A percentile compares a stretch with the other conserved stretches of the same genome.
Conservation (phyloP, 345 rosid genomes). For the Lepidium didymum region DNA sequence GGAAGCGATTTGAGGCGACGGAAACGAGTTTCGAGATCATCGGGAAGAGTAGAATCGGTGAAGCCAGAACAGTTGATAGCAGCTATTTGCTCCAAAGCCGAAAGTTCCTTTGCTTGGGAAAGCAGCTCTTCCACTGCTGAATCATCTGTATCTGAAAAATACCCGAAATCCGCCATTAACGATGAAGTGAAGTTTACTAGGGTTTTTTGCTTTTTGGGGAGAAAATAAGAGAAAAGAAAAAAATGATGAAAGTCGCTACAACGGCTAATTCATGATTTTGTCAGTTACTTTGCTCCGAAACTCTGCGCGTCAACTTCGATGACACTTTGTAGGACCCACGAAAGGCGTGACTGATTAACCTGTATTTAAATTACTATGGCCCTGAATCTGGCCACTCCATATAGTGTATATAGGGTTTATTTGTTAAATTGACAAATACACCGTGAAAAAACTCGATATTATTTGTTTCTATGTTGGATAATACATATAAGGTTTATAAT, state of each 20-base stretch:
- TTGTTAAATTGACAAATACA: too few species aligned
- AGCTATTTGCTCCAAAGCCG: constrained; percentile 64
- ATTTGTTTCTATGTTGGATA: too few species aligned
- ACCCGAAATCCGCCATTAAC: constrained; percentile 57
- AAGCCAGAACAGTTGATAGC: constrained; percentile 63
- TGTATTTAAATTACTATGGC: not conserved
- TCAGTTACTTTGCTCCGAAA: constrained; percentile 15
- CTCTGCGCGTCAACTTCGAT: constrained; percentile 1
- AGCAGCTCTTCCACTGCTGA: constrained; percentile 68
- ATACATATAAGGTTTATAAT: too few species aligned
- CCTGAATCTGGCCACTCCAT: too few species aligned
- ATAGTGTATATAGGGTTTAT: too few species aligned
- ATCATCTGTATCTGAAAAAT: constrained; percentile 69
- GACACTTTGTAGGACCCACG: constrained; percentile 5
- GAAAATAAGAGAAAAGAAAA: not conserved
- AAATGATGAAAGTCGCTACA: constrained; percentile 14
- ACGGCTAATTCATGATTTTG: constrained; percentile 47
- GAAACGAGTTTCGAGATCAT: constrained; percentile 70
- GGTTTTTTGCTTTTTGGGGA: not conserved
- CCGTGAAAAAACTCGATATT: too few species aligned
- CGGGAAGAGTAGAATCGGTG: constrained; percentile 48
- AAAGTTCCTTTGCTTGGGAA: constrained; percentile 62
- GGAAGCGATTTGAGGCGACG: constrained; percentile 70
- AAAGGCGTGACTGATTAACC: not conserved
- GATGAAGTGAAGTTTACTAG: not conserved